phyloP scores from a whole-genome alignment of 2,329 filamentous ascomycete species.

The Pseudopithomyces chartarum region DNA sequence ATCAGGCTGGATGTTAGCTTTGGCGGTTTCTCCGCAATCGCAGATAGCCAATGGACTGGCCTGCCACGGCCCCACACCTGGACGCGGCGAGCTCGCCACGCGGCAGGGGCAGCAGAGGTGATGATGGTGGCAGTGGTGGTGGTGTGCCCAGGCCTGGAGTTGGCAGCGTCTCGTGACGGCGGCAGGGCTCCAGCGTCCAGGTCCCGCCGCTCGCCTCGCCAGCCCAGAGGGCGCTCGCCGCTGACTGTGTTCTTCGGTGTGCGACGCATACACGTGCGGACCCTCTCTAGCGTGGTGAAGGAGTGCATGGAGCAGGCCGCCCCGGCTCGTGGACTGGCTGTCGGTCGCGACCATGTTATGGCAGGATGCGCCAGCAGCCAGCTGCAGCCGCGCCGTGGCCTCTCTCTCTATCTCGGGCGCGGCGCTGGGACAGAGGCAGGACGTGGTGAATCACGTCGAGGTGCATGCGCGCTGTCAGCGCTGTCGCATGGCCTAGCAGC shows the following conservation, averaged over 20 bases:
- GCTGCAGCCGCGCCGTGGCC: neutral
- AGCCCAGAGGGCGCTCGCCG: conserved; percentile 12
- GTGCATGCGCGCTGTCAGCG: neutral
- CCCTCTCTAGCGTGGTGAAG: conserved; percentile 11
- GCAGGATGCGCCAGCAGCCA: conserved; percentile 1
- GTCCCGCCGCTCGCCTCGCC: conserved; percentile 1
- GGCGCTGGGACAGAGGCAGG: neutral
- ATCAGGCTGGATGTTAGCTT: neutral
- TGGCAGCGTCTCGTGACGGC: conserved; percentile 26
- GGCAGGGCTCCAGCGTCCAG: too few relatives aligned
- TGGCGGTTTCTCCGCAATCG: neutral
- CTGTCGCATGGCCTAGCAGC: neutral
- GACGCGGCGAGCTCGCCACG: neutral
- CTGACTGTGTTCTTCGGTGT: conserved; percentile 29
- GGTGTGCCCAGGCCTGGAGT: conserved; percentile 1
- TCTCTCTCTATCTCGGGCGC: neutral
- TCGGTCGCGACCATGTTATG: conserved; percentile 1
- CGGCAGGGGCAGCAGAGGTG: too few relatives aligned
- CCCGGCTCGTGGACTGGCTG: conserved; percentile 6
- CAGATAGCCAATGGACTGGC: neutral
- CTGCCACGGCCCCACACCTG: neutral
- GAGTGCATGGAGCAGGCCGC: neutral
- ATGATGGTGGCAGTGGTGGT: too few relatives aligned
- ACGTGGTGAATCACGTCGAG: neutral
- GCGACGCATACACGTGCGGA: conserved; percentile 20